Percentiles rank a stretch among this genome's conserved stretches.
Evolutionary conservation across 441 rosid species (phyloP).

Genomic region (Jatropha podagrica): DNA sequence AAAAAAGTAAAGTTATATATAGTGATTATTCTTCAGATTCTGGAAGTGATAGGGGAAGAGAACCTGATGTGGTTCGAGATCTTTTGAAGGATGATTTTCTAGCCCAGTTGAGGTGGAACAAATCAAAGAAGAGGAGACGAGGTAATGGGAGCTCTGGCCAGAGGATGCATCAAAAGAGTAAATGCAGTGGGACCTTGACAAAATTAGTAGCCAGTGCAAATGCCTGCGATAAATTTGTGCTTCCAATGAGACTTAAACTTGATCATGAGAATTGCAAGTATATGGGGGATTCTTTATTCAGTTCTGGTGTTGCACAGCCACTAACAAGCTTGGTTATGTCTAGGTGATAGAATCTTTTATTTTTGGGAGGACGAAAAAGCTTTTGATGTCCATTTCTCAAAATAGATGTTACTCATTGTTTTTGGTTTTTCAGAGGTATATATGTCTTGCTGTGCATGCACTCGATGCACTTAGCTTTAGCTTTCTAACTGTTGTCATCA

Average conservation of each 20-base stretch:
- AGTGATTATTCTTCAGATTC: slow-evolving; percentile 25
- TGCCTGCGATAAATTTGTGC: slow-evolving; percentile 25
- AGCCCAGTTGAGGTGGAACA: slow-evolving; percentile 58
- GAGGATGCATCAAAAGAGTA: slow-evolving; percentile 26
- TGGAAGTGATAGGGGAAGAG: slow-evolving; percentile 25
- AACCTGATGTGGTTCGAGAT: slow-evolving; percentile 39
- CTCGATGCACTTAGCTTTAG: slow-evolving; percentile 33
- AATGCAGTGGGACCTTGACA: slow-evolving; percentile 17
- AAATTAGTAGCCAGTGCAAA: slow-evolving; percentile 9
- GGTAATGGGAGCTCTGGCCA: slow-evolving; percentile 30
- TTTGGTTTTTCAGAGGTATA: slow-evolving; percentile 23
- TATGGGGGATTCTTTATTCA: slow-evolving; percentile 47
- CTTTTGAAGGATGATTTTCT: slow-evolving; percentile 55
- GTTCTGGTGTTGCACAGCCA: slow-evolving; percentile 42
- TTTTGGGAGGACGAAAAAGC: background rate
- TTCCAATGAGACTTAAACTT: slow-evolving; percentile 38
- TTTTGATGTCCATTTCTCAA: background rate
- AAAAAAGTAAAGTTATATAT: slow-evolving; percentile 24
- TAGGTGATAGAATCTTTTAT: slow-evolving; percentile 38
- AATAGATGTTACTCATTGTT: slow-evolving; percentile 9
- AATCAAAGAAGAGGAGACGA: slow-evolving; percentile 58
- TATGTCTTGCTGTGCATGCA: slow-evolving; percentile 30
- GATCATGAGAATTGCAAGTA: slow-evolving; percentile 72
- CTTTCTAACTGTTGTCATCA: background rate
- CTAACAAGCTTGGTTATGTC: slow-evolving; percentile 63